A percentile compares a stretch with the other conserved stretches of the same genome.
Evolutionary conservation across 352 stramenopile genomes (phyloP).

Genomic region (Phytophthora capsici): DNA sequence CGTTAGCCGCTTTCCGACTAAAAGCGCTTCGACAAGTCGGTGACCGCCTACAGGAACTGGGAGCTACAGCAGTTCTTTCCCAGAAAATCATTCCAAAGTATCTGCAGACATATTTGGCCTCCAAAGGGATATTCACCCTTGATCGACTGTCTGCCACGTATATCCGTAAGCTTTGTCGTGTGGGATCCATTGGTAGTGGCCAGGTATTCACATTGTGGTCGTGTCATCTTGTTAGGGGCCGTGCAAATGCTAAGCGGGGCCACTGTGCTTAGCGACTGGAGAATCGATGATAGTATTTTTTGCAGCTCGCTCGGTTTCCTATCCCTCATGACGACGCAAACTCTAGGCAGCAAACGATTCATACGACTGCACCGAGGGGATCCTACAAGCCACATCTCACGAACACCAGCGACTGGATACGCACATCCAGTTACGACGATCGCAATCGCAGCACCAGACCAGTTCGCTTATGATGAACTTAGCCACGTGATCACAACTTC

Average conservation of each 20-base stretch:
- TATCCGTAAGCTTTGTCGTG: slow-evolving; percentile 50
- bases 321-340: slow-evolving; percentile 44
- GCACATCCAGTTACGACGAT: slow-evolving; percentile 51
- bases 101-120: slow-evolving; percentile 45
- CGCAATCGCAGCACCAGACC: slow-evolving; percentile 38
- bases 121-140: slow-evolving; percentile 53
- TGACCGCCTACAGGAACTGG: slow-evolving; percentile 40
- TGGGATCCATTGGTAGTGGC: not conserved
- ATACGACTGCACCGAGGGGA: slow-evolving; percentile 38
- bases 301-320: slow-evolving; percentile 45
- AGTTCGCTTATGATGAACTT: slow-evolving; percentile 55
- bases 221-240: slow-evolving; percentile 34
- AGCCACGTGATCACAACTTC: slow-evolving; percentile 45
- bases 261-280: slow-evolving; percentile 55
- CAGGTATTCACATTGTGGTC: not conserved
- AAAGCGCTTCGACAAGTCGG: slow-evolving; percentile 39
- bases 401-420: not conserved
- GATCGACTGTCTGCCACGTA: slow-evolving; percentile 54
- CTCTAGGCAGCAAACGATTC: slow-evolving; percentile 42
- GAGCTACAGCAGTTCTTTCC: slow-evolving; percentile 51
- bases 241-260: slow-evolving; percentile 62
- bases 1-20: slow-evolving; percentile 31
- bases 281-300: slow-evolving; percentile 20
- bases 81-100: slow-evolving; percentile 65
- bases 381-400: not conserved